These are phyloP conservation scores for Clitopilus passeckerianus DNA, from an alignment of 768 basidiomycete species.

Conservation along the genomic window DNA sequence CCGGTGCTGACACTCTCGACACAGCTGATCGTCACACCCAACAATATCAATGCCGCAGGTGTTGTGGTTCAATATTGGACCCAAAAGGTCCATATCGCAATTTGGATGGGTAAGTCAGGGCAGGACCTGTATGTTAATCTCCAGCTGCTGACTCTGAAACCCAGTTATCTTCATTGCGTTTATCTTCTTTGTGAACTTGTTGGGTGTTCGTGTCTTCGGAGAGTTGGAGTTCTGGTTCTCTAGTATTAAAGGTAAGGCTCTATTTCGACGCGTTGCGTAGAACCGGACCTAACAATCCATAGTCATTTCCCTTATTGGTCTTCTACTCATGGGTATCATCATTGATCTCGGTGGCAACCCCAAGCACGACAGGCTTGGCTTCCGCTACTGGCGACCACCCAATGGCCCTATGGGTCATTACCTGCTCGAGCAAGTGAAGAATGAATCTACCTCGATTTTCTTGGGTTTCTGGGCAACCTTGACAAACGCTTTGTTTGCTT, in stretches of 20 bases:
- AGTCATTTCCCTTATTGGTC: conserved; percentile 42
- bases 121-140: neutral
- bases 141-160: conserved; percentile 1
- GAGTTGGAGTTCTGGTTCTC: conserved; percentile 76
- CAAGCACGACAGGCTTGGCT: conserved; percentile 40
- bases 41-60: conserved; percentile 62
- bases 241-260: conserved; percentile 55
- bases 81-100: conserved; percentile 34
- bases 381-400: conserved; percentile 43
- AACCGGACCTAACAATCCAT: neutral
- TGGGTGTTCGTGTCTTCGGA: conserved; percentile 64
- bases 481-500: conserved; percentile 70
- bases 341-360: conserved; percentile 58
- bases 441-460: conserved; percentile 48
- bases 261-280: conserved; percentile 7
- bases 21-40: conserved; percentile 59
- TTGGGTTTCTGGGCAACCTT: conserved; percentile 70
- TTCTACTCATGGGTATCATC: conserved; percentile 57
- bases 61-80: conserved; percentile 48
- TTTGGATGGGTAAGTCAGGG: conserved; percentile 51
- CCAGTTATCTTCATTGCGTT: conserved; percentile 55
- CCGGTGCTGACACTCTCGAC: conserved; percentile 3
- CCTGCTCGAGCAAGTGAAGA: conserved; percentile 41
- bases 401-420: conserved; percentile 56
- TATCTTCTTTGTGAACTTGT: conserved; percentile 51